These are phyloP conservation scores for Lecanicillium sp. DNA, from an alignment of 2,329 filamentous ascomycete species.

Conservation along the genomic window DNA sequence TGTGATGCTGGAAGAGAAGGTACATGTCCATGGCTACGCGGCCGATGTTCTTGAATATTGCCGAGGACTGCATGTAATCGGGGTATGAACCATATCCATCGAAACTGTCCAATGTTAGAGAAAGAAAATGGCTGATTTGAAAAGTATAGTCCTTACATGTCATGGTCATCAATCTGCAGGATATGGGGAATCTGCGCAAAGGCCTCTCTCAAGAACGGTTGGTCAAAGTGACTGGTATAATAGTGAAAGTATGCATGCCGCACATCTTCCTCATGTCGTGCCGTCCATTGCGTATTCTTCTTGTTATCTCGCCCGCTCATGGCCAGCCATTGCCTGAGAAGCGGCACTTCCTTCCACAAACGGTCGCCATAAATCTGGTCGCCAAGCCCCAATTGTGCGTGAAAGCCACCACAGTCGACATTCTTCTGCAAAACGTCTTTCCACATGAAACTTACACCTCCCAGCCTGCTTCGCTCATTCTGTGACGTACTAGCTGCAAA, in stretches of 20 bases:
- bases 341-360: slow-evolving; percentile 90
- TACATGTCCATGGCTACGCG: slow-evolving; percentile 97
- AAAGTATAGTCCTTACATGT: slow-evolving; percentile 65
- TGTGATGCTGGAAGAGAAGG: slow-evolving; percentile 95
- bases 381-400: slow-evolving; percentile 83
- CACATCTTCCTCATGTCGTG: slow-evolving; percentile 90
- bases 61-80: slow-evolving; percentile 94
- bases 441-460: slow-evolving; percentile 95
- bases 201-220: slow-evolving; percentile 86
- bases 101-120: slow-evolving; percentile 49
- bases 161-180: slow-evolving; percentile 89
- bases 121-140: neutral
- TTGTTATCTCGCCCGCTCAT: slow-evolving; percentile 90
- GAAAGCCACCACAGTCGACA: slow-evolving; percentile 90
- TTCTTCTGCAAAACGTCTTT: slow-evolving; percentile 98
- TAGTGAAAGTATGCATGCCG: slow-evolving; percentile 97
- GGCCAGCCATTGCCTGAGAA: slow-evolving; percentile 89
- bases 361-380: slow-evolving; percentile 94
- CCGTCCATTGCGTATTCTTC: slow-evolving; percentile 85
- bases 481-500: slow-evolving; percentile 83
- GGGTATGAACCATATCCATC: slow-evolving; percentile 97
- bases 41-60: slow-evolving; percentile 97
- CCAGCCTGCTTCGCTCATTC: slow-evolving; percentile 75
- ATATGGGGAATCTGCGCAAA: slow-evolving; percentile 97
- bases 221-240: slow-evolving; percentile 96